These are phyloP conservation scores for Termitomyces sp. DNA, from an alignment of 768 basidiomycete genomes.

Conservation along the genomic window DNA sequence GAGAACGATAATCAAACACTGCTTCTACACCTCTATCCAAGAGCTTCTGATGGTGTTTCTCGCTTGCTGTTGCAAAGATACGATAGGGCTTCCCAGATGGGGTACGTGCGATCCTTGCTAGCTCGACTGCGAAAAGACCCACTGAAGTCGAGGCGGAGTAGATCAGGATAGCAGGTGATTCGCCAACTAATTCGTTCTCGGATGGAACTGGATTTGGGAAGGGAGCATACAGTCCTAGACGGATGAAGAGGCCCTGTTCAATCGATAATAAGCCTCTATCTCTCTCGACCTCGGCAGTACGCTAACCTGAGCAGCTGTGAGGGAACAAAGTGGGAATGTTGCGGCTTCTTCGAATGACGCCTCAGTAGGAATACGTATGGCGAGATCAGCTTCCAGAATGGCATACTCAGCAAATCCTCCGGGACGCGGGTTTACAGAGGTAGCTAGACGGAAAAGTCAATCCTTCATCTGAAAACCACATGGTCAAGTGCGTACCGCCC, in stretches of 20 bases:
- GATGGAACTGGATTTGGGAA: conserved; percentile 20
- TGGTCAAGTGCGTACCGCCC: conserved; percentile 20
- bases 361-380: conserved; percentile 20
- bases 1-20: conserved; percentile 26
- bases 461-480: background rate
- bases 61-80: conserved; percentile 26
- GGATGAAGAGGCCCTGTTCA: conserved; percentile 27
- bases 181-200: conserved; percentile 5
- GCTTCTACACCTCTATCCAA: conserved; percentile 23
- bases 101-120: conserved; percentile 21
- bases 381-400: conserved; percentile 26
- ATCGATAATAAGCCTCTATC: background rate
- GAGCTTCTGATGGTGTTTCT: conserved; percentile 23
- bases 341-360: conserved; percentile 29
- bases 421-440: conserved; percentile 24
- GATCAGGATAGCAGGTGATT: conserved; percentile 22
- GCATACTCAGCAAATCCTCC: conserved; percentile 32
- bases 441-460: conserved; percentile 17
- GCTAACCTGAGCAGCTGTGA: conserved; percentile 29
- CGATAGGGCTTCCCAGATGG: conserved; percentile 19
- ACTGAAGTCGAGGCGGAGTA: conserved; percentile 31
- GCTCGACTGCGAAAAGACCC: conserved; percentile 25
- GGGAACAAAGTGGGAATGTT: conserved; percentile 24
- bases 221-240: conserved; percentile 23
- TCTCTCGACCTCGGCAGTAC: background rate